Base-by-base conservation (phyloP, 1,284 basidiomycete species). In the Marasmius oreades region DNA sequence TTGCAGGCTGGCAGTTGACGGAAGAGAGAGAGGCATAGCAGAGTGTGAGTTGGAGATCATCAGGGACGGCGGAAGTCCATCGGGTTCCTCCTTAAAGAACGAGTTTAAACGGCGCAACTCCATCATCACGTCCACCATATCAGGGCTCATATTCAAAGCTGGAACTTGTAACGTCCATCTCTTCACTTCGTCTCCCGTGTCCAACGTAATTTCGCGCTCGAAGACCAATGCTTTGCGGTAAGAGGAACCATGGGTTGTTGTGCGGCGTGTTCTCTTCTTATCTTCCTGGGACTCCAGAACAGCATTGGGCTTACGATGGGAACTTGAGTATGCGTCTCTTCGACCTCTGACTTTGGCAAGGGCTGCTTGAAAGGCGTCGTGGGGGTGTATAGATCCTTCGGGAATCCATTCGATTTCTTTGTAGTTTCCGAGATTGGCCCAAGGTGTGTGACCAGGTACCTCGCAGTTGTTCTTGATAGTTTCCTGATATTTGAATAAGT, bases 1-100 rank as follows among this genome's bases (percentile, higher is more conserved):
- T 26, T 55, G 33, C 22, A 56, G 22, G 28, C 56, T 57, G 12
- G 33, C 54, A 16, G 51, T 37, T 12, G 76, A 75, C 52, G 77
- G 76, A 18, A 77, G 63, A 24, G 76, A 73, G n/a, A 82, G 61
- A 2, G 77, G 74, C 34, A 82, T 64, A 4, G 74, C 69, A 46
- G 68, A 71, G 53, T 77, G 75, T 26, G 81, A 82, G 57, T 76
- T 78, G 16, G 82, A 82, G 33, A 83, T 69, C 63, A 78, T 77
- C 51, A 84, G 73, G n/a, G 77, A 72, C 7, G 82, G 81, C 20
- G 77, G 60, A 34, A 55, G 51, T 44, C 63, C 63, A 44, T 63
- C 57, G 12, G 65, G 59, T 22, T 65, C 63, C 45, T 70, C 66
- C 42, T 70, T 69, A 63, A 77, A 74, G 59, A 71, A 76, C 22